phyloP scores from a whole-genome alignment of 2,329 filamentous ascomycete genomes.

The Apiospora saccharicola region DNA sequence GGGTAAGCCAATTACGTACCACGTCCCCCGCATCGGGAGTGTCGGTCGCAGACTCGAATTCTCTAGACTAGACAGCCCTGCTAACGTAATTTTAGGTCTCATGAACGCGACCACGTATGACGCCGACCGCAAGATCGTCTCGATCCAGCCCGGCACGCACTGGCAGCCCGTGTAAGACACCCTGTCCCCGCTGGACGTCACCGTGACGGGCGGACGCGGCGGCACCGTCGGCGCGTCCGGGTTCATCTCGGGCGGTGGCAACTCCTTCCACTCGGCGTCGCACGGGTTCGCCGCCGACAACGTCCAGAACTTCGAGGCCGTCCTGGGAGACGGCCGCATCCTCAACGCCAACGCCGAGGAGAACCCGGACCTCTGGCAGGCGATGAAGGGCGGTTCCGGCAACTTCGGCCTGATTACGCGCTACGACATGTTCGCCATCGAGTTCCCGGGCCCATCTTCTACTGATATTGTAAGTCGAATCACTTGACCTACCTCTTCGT shows the following conservation, averaged over 20 bases:
- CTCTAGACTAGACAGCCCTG: not conserved
- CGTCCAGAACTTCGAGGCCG: constrained; percentile 51
- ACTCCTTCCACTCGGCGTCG: constrained; percentile 35
- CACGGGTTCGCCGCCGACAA: constrained; percentile 55
- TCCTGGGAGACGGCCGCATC: constrained; percentile 49
- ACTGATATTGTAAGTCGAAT: constrained; percentile 24
- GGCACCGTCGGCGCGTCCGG: constrained; percentile 37
- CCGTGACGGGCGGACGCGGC: constrained; percentile 36
- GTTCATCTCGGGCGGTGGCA: constrained; percentile 39
- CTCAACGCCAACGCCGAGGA: constrained; percentile 47
- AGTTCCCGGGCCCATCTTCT: constrained; percentile 6
- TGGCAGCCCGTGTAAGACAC: constrained; percentile 37
- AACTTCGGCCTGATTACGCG: constrained; percentile 51
- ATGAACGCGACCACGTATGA: constrained; percentile 42
- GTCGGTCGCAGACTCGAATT: too few relatives aligned
- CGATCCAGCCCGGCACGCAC: constrained; percentile 39
- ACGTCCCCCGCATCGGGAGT: not conserved
- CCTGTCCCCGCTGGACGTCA: constrained; percentile 27
- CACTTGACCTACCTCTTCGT: too few relatives aligned
- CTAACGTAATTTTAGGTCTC: constrained; percentile 26
- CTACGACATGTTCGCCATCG: constrained; percentile 37
- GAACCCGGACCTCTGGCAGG: constrained; percentile 51
- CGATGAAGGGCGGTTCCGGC: constrained; percentile 54
- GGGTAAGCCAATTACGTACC: constrained; percentile 30
- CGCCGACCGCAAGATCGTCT: constrained; percentile 38